phyloP scores from a whole-genome alignment of 2,329 filamentous ascomycete genomes.

The Tolypocladium album region DNA sequence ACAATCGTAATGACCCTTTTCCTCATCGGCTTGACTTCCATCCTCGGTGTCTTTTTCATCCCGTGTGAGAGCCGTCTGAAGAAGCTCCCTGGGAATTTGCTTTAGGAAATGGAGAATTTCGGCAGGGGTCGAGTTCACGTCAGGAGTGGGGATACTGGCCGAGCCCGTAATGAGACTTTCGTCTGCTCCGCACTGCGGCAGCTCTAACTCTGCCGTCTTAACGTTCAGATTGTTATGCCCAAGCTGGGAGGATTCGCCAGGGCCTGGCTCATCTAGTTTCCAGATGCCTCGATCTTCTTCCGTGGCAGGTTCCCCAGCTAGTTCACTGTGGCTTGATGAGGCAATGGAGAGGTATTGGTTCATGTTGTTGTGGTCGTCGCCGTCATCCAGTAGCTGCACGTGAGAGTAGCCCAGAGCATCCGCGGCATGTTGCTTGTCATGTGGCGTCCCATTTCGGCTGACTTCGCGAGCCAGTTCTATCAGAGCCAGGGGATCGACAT shows the following conservation, averaged over 20 bases:
- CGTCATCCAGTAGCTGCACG: neutral
- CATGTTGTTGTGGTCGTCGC: no score
- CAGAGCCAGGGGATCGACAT: neutral
- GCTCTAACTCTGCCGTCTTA: neutral
- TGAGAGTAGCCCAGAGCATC: neutral
- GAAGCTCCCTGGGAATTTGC: constrained; percentile 17
- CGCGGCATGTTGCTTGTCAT: neutral
- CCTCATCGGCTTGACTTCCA: constrained; percentile 5
- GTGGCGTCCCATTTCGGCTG: neutral
- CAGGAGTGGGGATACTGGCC: neutral
- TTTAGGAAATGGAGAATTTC: constrained; percentile 12
- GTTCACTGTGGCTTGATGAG: neutral
- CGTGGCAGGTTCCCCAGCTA: neutral
- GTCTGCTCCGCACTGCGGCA: neutral
- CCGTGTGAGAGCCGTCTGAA: constrained; percentile 19
- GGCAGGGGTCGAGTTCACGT: constrained; percentile 1
- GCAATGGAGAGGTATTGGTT: neutral
- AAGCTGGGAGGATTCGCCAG: neutral
- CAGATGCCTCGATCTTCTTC: neutral
- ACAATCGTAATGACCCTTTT: constrained; percentile 19
- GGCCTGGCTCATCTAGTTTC: neutral
- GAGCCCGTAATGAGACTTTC: neutral
- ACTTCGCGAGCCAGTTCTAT: neutral
- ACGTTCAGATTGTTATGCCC: neutral
- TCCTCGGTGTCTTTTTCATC: constrained; percentile 3